Evolutionary conservation across 2,329 filamentous ascomycete genomes (phyloP), one percentile per base, ranked within the genome.

Genomic region (Colletotrichum navitas): DNA sequence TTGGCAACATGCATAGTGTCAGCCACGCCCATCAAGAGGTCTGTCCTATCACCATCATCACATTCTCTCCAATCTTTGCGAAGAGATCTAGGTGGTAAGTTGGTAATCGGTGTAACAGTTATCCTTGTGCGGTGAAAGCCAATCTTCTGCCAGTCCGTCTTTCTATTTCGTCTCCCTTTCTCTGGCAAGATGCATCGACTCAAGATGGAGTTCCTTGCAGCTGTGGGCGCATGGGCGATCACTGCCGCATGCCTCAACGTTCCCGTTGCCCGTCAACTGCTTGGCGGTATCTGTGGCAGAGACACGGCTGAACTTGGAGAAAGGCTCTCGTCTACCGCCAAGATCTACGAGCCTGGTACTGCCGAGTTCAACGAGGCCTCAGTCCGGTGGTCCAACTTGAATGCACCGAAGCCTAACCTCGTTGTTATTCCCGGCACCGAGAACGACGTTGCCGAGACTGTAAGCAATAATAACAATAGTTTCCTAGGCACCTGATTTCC

Each of bases 401-500:
- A 81, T 11, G 75, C 79, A 0, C 87, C 87, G 3, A 80, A 74
- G 1, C 79, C 84, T 12, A 84, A 83, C 59, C 75, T 86, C 3
- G 84, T 87, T 2, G 83, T 88, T 0, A 81, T 86, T 18, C 84
- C 85, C 1, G 81, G 79, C 2, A 83, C 80, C 0, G 86, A 86
- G 74, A 75, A 83, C 8, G 87, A 89, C 71, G 85, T 89, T 26
- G 81, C 80, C 0, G 79, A 84, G 72, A 87, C 81, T 4, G 86
- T 87, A 77, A 75, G 79, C 41, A 6, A 16, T 12, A 16, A 1
- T 32, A n/a, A 21, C 21, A n/a, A 14, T 36, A 24, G 5, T 59
- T 18, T n/a, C 47, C 14, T 29, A 39, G 12, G 11, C 16, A 8
- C 14, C 5, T 26, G 2, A 2, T 12, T 52, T 8, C 10, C 8